Evolutionary conservation across 2,329 filamentous ascomycete species (phyloP), one percentile per base, ranked within the genome.

Genomic region (Mollisia scopiformis): DNA sequence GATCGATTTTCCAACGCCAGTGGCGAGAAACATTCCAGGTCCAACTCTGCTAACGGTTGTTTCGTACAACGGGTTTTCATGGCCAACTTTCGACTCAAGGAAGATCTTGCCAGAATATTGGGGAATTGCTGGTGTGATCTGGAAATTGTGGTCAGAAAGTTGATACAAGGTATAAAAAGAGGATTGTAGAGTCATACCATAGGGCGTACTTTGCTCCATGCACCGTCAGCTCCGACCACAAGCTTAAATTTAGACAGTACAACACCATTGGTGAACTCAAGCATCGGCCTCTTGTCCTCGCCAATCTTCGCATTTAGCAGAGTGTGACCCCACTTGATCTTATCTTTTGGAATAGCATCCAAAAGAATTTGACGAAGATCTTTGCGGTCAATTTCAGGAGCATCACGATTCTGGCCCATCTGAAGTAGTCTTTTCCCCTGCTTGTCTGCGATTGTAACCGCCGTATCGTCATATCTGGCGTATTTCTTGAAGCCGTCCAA

Each of bases 191-290:
- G 8, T 35, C 31, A 35, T 35, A 35, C 31, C 31, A 71, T 39
- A 13, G 66, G 41, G 7, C 80, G 73, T 3, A 80, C 69, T 58
- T 71, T 76, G n/a, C 67, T 75, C 75, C 76, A 79, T 1, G 76
- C 75, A 5, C 78, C 78, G 66, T 77, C 75, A 1, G 75, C 75
- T 10, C 78, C 77, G 33, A 78, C 69, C 3, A 77, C 73, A 1
- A 78, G 61, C 57, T 79, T 77, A 53, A 74, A 77, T 0, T 57
- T 60, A 35, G 31, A 35, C 4, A 5, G 31, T 2, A 35, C 31
- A 35, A 11, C 31, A 8, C 31, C 31, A 35, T 35, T 35, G 31
- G 31, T 2, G 7, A 35, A 35, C 31, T 35, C 11, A 10, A 35
- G 16, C 2, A 35, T 14, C 8, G 31, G 31, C 31, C 31, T 10